phyloP scores from a whole-genome alignment of 2,329 filamentous ascomycete genomes.

The Rhexocercosporidium sp. region DNA sequence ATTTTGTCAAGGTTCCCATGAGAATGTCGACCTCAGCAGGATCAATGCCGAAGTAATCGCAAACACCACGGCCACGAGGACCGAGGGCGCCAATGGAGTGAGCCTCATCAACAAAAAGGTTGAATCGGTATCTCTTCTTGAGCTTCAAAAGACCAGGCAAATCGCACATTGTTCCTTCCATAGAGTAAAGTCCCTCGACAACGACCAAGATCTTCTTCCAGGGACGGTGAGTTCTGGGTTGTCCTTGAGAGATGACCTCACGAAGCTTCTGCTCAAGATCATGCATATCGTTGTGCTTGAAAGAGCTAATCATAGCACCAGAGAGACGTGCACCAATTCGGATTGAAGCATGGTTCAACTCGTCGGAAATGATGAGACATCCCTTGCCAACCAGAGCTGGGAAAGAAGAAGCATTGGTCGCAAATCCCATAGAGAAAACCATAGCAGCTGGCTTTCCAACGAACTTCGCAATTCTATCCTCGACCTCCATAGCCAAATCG shows the following conservation, averaged over 20 bases:
- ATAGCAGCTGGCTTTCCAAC: slow-evolving; percentile 94
- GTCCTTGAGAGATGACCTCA: slow-evolving; percentile 93
- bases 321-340: slow-evolving; percentile 93
- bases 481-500: slow-evolving; percentile 87
- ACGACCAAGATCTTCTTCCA: slow-evolving; percentile 99
- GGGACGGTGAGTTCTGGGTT: slow-evolving; percentile 95
- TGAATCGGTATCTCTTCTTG: slow-evolving; percentile 97
- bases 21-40: slow-evolving; percentile 88
- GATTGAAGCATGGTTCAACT: slow-evolving; percentile 97
- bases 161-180: slow-evolving; percentile 99
- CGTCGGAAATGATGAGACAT: slow-evolving; percentile 92
- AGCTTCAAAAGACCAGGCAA: slow-evolving; percentile 86
- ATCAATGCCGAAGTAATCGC: slow-evolving; percentile 95
- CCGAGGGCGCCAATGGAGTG: slow-evolving; percentile 95
- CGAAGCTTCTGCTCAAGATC: slow-evolving; percentile 86
- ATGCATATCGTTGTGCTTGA: slow-evolving; percentile 96
- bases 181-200: slow-evolving; percentile 96
- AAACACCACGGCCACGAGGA: slow-evolving; percentile 87
- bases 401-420: slow-evolving; percentile 93
- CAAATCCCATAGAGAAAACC: slow-evolving; percentile 99
- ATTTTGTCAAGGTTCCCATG: slow-evolving; percentile 98
- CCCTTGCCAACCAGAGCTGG: slow-evolving; percentile 91
- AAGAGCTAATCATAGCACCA: slow-evolving; percentile 92
- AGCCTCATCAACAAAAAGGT: slow-evolving; percentile 94
- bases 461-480: slow-evolving; percentile 86